Percentiles rank a stretch among this genome's conserved stretches.
These are phyloP conservation scores for Coniferiporia weirii DNA, from an alignment of 1,284 basidiomycete species.

Conservation along the genomic window DNA sequence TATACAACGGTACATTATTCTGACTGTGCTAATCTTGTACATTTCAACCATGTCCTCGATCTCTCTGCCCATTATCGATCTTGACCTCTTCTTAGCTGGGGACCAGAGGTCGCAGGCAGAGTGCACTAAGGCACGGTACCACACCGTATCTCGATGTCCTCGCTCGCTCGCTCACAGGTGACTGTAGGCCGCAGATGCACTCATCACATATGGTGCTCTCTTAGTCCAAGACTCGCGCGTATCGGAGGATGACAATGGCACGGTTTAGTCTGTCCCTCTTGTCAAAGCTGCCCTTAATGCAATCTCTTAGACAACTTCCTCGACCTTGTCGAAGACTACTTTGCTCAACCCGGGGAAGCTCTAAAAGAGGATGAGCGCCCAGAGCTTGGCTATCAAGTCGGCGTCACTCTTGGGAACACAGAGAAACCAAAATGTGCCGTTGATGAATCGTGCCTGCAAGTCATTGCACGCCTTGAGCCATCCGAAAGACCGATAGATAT, in stretches of 20 bases:
- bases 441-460: conserved; percentile 65
- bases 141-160: background rate
- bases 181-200: conserved; percentile 66
- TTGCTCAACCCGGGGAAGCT: conserved; percentile 58
- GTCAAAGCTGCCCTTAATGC: background rate
- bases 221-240: conserved; percentile 79
- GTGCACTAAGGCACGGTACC: conserved; percentile 54
- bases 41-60: conserved; percentile 26
- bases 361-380: conserved; percentile 76
- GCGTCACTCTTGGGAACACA: conserved; percentile 88
- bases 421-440: conserved; percentile 87
- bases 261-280: conserved; percentile 11
- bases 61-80: conserved; percentile 65
- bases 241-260: conserved; percentile 72
- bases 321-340: conserved; percentile 69
- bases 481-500: conserved; percentile 81
- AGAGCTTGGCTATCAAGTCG: conserved; percentile 73
- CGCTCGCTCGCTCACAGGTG: background rate
- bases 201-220: conserved; percentile 79
- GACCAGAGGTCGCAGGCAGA: conserved; percentile 48
- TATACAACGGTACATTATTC: no score
- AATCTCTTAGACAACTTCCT: conserved; percentile 30
- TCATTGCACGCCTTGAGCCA: conserved; percentile 69
- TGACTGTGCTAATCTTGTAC: background rate
- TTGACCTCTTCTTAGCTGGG: conserved; percentile 64